These are phyloP conservation scores for Cutaneotrichosporon spelunceum DNA, from an alignment of 1,284 basidiomycete genomes.

Conservation along the genomic window DNA sequence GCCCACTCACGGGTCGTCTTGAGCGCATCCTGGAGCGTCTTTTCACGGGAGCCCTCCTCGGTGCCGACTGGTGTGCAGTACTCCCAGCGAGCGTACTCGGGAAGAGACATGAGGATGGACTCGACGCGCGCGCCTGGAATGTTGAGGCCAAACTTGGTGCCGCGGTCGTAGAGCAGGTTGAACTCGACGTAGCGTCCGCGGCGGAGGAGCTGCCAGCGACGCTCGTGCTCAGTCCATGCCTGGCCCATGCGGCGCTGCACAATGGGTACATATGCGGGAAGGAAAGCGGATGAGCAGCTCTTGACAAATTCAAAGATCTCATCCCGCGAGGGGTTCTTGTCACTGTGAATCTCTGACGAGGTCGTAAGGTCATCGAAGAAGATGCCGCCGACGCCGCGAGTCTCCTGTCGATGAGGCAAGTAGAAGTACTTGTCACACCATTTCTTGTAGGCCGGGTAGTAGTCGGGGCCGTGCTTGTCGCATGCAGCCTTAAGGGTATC, in stretches of 20 bases:
- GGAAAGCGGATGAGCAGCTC: constrained; percentile 68
- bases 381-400: constrained; percentile 87
- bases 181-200: constrained; percentile 92
- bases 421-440: constrained; percentile 99
- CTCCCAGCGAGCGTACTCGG: constrained; percentile 89
- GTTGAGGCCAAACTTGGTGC: constrained; percentile 71
- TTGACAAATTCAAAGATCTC: constrained; percentile 70
- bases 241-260: constrained; percentile 59
- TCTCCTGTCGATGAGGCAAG: constrained; percentile 86
- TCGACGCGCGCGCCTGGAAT: constrained; percentile 89
- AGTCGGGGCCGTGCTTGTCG: constrained; percentile 64
- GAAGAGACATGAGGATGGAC: constrained; percentile 86
- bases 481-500: constrained; percentile 71
- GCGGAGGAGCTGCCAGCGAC: constrained; percentile 85
- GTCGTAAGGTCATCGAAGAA: constrained; percentile 86
- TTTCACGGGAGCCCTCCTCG: constrained; percentile 67
- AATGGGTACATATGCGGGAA: constrained; percentile 86
- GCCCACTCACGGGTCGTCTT: constrained; percentile 70
- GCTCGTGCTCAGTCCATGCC: constrained; percentile 61
- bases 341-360: constrained; percentile 39
- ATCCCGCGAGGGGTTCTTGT: constrained; percentile 53
- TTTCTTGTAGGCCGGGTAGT: constrained; percentile 81
- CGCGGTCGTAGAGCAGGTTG: constrained; percentile 79
- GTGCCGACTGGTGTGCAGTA: constrained; percentile 79
- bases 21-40: constrained; percentile 65